Base-by-base conservation (phyloP, 2,329 filamentous ascomycete species). In the Fusarium sarcochroum region DNA sequence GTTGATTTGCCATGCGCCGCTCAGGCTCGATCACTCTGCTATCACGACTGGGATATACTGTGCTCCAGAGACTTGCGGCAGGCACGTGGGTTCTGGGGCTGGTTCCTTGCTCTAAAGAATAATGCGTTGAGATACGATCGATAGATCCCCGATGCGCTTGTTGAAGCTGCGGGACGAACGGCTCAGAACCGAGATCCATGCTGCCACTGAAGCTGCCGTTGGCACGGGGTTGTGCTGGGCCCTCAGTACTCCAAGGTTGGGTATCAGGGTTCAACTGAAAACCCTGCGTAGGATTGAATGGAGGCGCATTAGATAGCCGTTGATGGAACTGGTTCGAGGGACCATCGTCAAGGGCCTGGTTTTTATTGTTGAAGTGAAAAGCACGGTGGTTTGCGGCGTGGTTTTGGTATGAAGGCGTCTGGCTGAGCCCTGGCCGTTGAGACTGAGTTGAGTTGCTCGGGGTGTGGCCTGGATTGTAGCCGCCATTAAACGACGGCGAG, bases 261-360 rank as follows among this genome's bases (percentile, higher is more conserved):
- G 83, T 83, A 9, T 76, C 79, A 2, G 84, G 82, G 64, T 86
- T 85, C 64, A 83, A 76, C 63, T 83, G 82, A 69, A 85, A 85
- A 7, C 80, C 76, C 50, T 80, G 80, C 3, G 74, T 63, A 21
- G 76, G 74, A 38, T 76, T 75, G 65, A n/a, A n/a, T n/a, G n/a
- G n/a, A n/a, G n/a, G n/a, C n/a, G n/a, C n/a, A n/a, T 23, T 25
- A 10, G 21, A 18, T 7, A 18, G 8, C 20, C 32, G 13, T 10
- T 25, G 25, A 20, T 9, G 27, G 49, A 82, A 77, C 21, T 76
- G 74, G 4, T 78, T 68, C 6, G 77, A 66, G 18, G 84, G 54
- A 8, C 82, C 80, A 10, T 81, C 78, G 8, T 80, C 76, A 49
- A 80, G 14, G 25, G 42, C 68, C 41, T 83, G 80, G 40, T 77